Percentiles rank a stretch among this genome's conserved stretches.
Conservation (phyloP, 1,284 basidiomycete species). For the Ustilago xerochloae region DNA sequence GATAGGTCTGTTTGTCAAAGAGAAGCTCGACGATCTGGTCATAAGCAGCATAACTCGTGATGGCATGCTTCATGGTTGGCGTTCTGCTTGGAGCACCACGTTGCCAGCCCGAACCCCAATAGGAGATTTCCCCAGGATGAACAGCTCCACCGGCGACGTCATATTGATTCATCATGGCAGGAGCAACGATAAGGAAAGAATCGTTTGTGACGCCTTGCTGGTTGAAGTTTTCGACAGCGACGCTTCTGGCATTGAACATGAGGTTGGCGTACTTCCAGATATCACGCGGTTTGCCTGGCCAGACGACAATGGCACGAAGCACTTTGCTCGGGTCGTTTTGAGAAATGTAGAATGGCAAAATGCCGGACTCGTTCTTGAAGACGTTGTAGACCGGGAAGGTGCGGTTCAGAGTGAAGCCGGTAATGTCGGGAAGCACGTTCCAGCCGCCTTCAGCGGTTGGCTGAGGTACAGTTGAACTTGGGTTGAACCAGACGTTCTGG, state of each 20-base stretch:
- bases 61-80: constrained; percentile 38
- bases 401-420: constrained; percentile 46
- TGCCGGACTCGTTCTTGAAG: constrained; percentile 37
- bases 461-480: constrained; percentile 17
- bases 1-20: constrained; percentile 50
- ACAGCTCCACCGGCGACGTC: constrained; percentile 52
- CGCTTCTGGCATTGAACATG: constrained; percentile 48
- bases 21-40: constrained; percentile 53
- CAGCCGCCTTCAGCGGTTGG: constrained; percentile 69
- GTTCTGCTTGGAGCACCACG: constrained; percentile 44
- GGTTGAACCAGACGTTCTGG: constrained; percentile 17
- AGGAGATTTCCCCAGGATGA: constrained; percentile 30
- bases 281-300: constrained; percentile 60
- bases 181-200: constrained; percentile 36
- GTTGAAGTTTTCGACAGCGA: constrained; percentile 28
- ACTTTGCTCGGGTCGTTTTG: constrained; percentile 38
- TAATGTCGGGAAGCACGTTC: constrained; percentile 29
- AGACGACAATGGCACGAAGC: constrained; percentile 45
- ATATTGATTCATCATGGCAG: constrained; percentile 36
- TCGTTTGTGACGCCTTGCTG: constrained; percentile 33
- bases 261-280: constrained; percentile 62
- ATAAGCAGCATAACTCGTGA: constrained; percentile 54
- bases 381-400: constrained; percentile 37
- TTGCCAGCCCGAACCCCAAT: constrained; percentile 53
- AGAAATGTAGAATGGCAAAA: constrained; percentile 58